Evolutionary conservation across 2,329 filamentous ascomycete genomes (phyloP), one percentile per base, ranked within the genome.

Genomic region (Boeremia exigua): DNA sequence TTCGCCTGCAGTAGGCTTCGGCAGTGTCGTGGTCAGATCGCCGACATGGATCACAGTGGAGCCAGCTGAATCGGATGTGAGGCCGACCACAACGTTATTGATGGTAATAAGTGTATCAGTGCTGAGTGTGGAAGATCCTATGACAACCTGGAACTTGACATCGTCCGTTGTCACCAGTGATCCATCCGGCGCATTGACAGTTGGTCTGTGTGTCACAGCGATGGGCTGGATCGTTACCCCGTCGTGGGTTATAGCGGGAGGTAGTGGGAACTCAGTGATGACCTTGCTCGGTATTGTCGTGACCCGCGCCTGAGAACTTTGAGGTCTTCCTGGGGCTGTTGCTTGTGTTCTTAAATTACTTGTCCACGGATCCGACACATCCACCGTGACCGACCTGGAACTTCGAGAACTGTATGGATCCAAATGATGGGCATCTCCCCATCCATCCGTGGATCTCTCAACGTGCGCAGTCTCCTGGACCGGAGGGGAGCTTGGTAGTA

Each of bases 1-100:
- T 11, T 33, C 33, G 34, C 44, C 48, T n/a, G 48, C 36, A 32
- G 40, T 17, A 10, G 48, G 34, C 23, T 39, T 15, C 34, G 60
- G 46, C 2, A 68, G 39, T 10, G 59, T 66, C 8, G 59, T 61
- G 2, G 62, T 60, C n/a, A 48, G 30, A 17, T 52, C 56, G 11
- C 48, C 62, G n/a, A 43, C 56, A 14, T 62, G 36, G 12, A 69
- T 46, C 14, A 68, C 32, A 6, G 58, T 68, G 8, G 50, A 44
- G 11, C 63, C 63, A 4, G 48, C 36, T 2, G 54, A 14, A 17
- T 65, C 38, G 14, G 57, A 63, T 11, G 55, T 62, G 6, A 69
- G 12, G 2, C 48, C 34, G 32, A 65, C 38, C 0, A 53, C 48
- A 12, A 57, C 49, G 19, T 56, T 54, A 30, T 59, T 55, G 38